Conservation (phyloP, 2,329 filamentous ascomycete genomes). For the Cordyceps farinosa region DNA sequence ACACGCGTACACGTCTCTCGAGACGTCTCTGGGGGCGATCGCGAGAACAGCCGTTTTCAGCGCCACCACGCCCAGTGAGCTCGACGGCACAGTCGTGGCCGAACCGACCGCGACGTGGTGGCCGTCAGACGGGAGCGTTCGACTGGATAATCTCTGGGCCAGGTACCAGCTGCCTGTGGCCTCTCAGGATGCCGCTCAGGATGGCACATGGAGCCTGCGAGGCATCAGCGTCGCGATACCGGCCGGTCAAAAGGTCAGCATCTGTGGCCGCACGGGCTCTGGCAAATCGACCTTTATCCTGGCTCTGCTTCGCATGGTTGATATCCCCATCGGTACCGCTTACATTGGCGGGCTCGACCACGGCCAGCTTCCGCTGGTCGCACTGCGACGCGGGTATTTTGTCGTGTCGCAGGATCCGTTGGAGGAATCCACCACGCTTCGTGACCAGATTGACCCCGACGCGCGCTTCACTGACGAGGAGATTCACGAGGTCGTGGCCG, state of each 20-base stretch:
- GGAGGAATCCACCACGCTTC: neutral
- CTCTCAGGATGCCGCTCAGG: neutral
- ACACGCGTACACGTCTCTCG: neutral
- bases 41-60: neutral
- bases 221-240: neutral
- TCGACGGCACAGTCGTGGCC: neutral
- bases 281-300: conserved; percentile 10
- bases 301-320: conserved; percentile 3
- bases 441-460: conserved; percentile 1
- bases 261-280: conserved; percentile 12
- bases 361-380: neutral
- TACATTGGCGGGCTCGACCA: neutral
- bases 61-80: neutral
- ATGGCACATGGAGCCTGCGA: neutral
- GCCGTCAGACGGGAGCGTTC: neutral
- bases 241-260: neutral
- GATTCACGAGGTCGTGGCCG: neutral
- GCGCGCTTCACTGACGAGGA: neutral
- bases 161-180: neutral
- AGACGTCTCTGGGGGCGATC: conserved; percentile 9
- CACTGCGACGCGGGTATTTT: neutral
- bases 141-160: conserved; percentile 1
- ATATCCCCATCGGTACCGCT: neutral
- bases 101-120: neutral
- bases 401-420: conserved; percentile 6